phyloP scores from a whole-genome alignment of 805 yeast genomes.

The Saturnispora saitoi region DNA sequence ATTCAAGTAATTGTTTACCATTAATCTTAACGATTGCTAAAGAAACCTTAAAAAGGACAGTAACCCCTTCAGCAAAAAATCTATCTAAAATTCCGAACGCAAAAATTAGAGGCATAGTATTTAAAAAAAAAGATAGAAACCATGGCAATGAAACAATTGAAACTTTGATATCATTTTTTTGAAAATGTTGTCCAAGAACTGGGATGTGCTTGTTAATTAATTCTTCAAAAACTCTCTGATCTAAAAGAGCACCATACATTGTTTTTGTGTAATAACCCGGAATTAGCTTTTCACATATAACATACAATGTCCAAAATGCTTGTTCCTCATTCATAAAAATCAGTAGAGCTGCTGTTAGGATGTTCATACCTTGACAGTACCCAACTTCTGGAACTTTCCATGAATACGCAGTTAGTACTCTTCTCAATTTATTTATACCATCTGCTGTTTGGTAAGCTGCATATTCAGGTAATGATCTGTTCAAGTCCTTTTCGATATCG shows the following conservation, averaged over 20 bases:
- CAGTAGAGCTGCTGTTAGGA: slow-evolving; percentile 70
- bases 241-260: slow-evolving; percentile 93
- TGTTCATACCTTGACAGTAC: slow-evolving; percentile 98
- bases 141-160: slow-evolving; percentile 93
- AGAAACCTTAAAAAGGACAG: slow-evolving; percentile 85
- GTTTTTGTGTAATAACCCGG: slow-evolving; percentile 97
- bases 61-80: slow-evolving; percentile 82
- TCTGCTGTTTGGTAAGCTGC: slow-evolving; percentile 83
- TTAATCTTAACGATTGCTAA: slow-evolving; percentile 82
- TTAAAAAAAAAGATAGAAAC: slow-evolving; percentile 85
- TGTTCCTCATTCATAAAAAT: slow-evolving; percentile 93
- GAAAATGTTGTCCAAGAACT: slow-evolving; percentile 72
- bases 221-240: slow-evolving; percentile 88
- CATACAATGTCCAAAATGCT: slow-evolving; percentile 86
- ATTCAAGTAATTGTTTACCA: slow-evolving; percentile 70
- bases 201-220: slow-evolving; percentile 89
- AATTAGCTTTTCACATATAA: slow-evolving; percentile 72
- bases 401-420: slow-evolving; percentile 88
- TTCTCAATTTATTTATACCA: slow-evolving; percentile 76
- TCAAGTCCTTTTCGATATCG: slow-evolving; percentile 92
- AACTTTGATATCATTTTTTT: slow-evolving; percentile 73
- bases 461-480: slow-evolving; percentile 91
- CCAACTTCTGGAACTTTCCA: slow-evolving; percentile 98
- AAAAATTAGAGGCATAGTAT: slow-evolving; percentile 88
- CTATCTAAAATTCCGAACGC: slow-evolving; percentile 90